Evolutionary conservation across 331 rosid species (phyloP), one percentile per base, ranked within the genome.

Genomic region (Rhamnella rubrinervis): DNA sequence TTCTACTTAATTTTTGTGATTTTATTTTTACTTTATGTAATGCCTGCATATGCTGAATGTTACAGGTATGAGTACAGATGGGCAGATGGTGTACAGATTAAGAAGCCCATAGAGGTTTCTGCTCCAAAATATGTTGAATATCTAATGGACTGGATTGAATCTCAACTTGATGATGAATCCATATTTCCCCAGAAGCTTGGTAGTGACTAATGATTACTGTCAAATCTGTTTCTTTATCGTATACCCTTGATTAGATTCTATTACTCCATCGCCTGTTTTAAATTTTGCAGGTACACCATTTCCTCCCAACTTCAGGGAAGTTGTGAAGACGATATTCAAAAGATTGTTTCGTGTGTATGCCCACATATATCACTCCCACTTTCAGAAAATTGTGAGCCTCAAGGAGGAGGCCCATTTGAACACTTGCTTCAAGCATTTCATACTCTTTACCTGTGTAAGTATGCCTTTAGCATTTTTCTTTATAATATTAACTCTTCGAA

Each of bases 371-470:
- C 97, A 95, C 80, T 95, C 97, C 71, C 97, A 95, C 86, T 95
- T 95, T 66, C 99, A 95, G 89, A 95, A 95, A 84, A 95, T 95
- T 72, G 97, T 95, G 85, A 89, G 96, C 86, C 96, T 95, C 58
- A 95, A 95, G 90, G 99, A 95, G 77, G 99, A 95, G 88, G 99
- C 99, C 72, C 97, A 95, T 87, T 79, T 95, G 38, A 95, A 95
- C 78, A 95, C 99, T 51, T 95, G 99, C 96, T 95, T 95, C 93
- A 95, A 95, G 96, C 99, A 91, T 91, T 95, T 95, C 84, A 95
- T 95, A 73, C 96, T 95, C 69, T 95, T 95, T 69, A 95, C 97
- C 71, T 88, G 89, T 71, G 97, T 95, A 87, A 95, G 99, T 79
- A 71, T 28, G 19, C 55, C 59, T 69, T 49, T 25, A 53, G 49